phyloP scores from a whole-genome alignment of 805 yeast species.

The Scheffersomyces ergatensis region DNA sequence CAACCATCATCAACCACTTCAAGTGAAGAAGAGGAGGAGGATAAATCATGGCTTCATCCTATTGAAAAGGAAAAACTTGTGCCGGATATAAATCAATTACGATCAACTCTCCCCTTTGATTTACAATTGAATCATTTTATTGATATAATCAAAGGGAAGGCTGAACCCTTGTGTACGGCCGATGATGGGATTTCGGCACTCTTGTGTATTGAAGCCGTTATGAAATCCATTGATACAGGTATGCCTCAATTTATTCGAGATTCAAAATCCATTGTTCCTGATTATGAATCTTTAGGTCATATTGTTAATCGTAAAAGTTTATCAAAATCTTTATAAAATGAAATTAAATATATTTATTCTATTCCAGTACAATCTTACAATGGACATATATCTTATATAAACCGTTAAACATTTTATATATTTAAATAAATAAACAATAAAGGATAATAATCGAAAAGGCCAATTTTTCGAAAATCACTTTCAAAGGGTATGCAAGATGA shows the following conservation, averaged over 20 bases:
- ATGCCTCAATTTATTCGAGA: conserved; percentile 25
- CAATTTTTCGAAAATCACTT: too few species aligned
- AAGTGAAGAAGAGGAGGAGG: conserved; percentile 5
- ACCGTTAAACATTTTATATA: too few species aligned
- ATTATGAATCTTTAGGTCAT: conserved; percentile 6
- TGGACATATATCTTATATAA: too few species aligned
- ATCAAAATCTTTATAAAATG: too few species aligned
- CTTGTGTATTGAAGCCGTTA: conserved; percentile 35
- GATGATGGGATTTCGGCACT: conserved; percentile 38
- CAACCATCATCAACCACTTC: conserved; percentile 11
- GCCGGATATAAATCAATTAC: conserved; percentile 10
- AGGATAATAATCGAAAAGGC: too few species aligned
- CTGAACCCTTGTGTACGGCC: conserved; percentile 24
- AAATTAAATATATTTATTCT: too few species aligned
- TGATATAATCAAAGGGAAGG: conserved; percentile 27
- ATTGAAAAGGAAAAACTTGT: conserved; percentile 13
- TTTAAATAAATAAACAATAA: too few species aligned
- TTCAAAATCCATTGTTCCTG: conserved; percentile 13
- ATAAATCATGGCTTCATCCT: conserved; percentile 22
- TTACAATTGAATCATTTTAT: conserved; percentile 37
- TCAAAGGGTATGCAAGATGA: too few species aligned
- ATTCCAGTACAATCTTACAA: too few species aligned
- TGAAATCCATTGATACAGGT: conserved; percentile 31
- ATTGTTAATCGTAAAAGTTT: too few species aligned
- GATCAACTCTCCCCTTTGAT: conserved; percentile 28